Conservation (phyloP, 768 basidiomycete species). For the Calocybe gangraenosa region DNA sequence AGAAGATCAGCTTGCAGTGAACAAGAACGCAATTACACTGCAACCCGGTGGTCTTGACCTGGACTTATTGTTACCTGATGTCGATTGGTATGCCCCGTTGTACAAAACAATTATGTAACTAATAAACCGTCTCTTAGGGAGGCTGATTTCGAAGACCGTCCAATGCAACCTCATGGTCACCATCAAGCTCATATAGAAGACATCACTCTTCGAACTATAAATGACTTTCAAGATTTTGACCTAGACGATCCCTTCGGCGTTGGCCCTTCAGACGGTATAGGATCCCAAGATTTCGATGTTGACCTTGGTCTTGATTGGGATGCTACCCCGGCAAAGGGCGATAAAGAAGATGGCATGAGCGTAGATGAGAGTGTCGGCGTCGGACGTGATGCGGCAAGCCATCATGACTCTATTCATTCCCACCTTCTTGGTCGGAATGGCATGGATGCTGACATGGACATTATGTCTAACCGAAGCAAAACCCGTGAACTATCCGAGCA, state of each 20-base stretch:
- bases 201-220: constrained; percentile 78
- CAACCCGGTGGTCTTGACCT: constrained; percentile 75
- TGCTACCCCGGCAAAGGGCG: constrained; percentile 42
- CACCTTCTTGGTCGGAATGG: constrained; percentile 49
- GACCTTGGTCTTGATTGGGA: constrained; percentile 80
- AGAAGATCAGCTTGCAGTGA: constrained; percentile 86
- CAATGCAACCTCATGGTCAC: constrained; percentile 62
- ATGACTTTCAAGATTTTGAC: constrained; percentile 65
- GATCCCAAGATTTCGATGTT: constrained; percentile 77
- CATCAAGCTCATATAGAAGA: constrained; percentile 84
- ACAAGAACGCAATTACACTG: constrained; percentile 85
- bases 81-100: constrained; percentile 58
- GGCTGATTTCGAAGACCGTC: constrained; percentile 70
- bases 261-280: constrained; percentile 77
- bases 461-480: constrained; percentile 52
- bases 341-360: constrained; percentile 50
- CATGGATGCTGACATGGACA: constrained; percentile 51
- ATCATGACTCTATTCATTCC: constrained; percentile 57
- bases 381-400: constrained; percentile 64
- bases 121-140: constrained; percentile 46
- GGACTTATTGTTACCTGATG: constrained; percentile 74
- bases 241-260: constrained; percentile 74
- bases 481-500: constrained; percentile 67
- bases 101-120: background rate
- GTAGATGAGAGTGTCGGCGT: constrained; percentile 64